Conservation (phyloP, 257 asterid species). For the Solanum commersonii region DNA sequence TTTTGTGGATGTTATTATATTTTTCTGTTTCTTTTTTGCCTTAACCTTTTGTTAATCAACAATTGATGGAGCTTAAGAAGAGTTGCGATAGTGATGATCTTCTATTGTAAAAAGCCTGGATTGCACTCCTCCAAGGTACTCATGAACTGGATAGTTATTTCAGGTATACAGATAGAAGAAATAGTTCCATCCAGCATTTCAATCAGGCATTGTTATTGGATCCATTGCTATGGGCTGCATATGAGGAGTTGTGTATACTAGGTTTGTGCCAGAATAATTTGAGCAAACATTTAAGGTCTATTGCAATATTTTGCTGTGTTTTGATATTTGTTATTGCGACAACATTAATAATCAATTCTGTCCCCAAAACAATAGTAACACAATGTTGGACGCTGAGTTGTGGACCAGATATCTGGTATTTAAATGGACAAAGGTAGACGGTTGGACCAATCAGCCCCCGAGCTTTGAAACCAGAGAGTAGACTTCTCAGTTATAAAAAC, state of each 20-base stretch:
- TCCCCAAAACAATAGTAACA: background rate
- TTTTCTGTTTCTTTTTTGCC: background rate
- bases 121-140: background rate
- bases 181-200: constrained; percentile 79
- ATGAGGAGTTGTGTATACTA: constrained; percentile 84
- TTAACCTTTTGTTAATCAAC: background rate
- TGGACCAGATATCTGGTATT: background rate
- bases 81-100: background rate
- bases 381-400: background rate
- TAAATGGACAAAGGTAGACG: background rate
- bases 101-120: background rate
- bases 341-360: background rate
- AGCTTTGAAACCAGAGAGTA: background rate
- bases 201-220: constrained; percentile 86
- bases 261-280: constrained; percentile 31
- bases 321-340: background rate
- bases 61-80: background rate
- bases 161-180: constrained; percentile 91
- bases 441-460: background rate
- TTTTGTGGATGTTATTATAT: background rate
- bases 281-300: background rate
- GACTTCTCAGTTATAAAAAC: background rate
- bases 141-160: constrained; percentile 5
- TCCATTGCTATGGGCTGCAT: constrained; percentile 94
- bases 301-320: background rate